Conservation (phyloP, 2,329 filamentous ascomycete species). For the Verticillium tricorpus region DNA sequence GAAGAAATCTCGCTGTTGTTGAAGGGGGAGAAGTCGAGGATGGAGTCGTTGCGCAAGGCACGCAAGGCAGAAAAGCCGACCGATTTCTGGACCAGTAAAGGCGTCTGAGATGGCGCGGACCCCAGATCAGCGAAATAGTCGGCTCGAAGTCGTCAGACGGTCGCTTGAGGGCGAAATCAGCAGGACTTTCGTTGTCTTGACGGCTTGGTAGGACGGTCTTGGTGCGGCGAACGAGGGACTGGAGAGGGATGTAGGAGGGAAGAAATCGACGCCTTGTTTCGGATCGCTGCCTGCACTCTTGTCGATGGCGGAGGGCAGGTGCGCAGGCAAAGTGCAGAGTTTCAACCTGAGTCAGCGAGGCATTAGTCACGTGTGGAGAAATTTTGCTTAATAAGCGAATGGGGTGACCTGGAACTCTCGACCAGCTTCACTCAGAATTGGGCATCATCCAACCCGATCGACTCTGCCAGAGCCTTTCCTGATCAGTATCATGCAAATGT, state of each 20-base stretch:
- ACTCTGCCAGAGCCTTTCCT: too few species aligned
- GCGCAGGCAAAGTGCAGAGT: background rate
- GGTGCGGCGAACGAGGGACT: constrained; percentile 26
- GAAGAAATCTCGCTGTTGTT: background rate
- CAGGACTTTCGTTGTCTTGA: constrained; percentile 5
- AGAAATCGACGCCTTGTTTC: background rate
- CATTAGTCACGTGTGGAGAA: background rate
- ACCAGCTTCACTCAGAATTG: background rate
- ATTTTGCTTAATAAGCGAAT: background rate
- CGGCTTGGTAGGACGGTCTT: constrained; percentile 27
- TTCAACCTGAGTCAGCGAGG: background rate
- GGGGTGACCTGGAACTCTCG: background rate
- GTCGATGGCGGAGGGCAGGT: background rate
- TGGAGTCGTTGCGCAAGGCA: background rate
- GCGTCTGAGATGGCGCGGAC: constrained; percentile 43
- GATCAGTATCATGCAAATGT: too few species aligned
- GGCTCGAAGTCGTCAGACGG: constrained; percentile 24
- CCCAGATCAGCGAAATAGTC: constrained; percentile 32
- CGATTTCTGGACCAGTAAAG: constrained; percentile 54
- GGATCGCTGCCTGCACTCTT: background rate
- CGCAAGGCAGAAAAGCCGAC: constrained; percentile 10
- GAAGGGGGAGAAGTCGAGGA: background rate
- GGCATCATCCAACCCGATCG: too few species aligned
- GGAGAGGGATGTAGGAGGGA: constrained; percentile 3
- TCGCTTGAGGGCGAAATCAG: constrained; percentile 13